Conservation (phyloP, 768 basidiomycete species). For the Mycena venus region DNA sequence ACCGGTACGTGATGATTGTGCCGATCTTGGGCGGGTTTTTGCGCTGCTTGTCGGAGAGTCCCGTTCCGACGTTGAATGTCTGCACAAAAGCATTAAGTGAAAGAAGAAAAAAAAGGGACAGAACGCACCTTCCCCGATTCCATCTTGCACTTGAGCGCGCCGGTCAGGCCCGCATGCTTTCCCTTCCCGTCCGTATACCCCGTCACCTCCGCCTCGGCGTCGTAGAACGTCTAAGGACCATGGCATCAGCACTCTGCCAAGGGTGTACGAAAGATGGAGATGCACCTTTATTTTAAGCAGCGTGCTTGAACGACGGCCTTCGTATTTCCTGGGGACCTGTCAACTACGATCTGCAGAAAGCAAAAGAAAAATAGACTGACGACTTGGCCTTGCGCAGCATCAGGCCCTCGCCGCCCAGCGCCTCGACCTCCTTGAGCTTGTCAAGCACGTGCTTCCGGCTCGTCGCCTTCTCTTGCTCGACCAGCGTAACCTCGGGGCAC, state of each 20-base stretch:
- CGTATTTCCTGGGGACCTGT: conserved; percentile 56
- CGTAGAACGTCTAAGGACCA: conserved; percentile 62
- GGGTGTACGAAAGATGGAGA: not conserved
- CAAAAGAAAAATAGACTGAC: conserved; percentile 43
- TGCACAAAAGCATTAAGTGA: conserved; percentile 30
- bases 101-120: not conserved
- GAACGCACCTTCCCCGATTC: conserved; percentile 66
- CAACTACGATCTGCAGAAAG: not conserved
- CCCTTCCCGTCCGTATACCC: conserved; percentile 71
- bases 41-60: conserved; percentile 67
- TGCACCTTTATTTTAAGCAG: conserved; percentile 69
- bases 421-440: conserved; percentile 67
- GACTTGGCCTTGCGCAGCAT: conserved; percentile 68
- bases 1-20: conserved; percentile 68
- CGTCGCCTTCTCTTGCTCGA: conserved; percentile 61
- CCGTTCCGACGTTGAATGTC: conserved; percentile 71
- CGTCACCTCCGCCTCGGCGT: conserved; percentile 70
- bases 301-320: conserved; percentile 61
- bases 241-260: not conserved
- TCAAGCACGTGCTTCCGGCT: conserved; percentile 66
- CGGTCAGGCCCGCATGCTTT: conserved; percentile 61
- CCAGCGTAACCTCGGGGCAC: conserved; percentile 58
- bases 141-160: conserved; percentile 70
- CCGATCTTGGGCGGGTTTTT: conserved; percentile 68
- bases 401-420: conserved; percentile 68